phyloP scores from a whole-genome alignment of 1,284 basidiomycete species.

The Pseudozyma hubeiensis region DNA sequence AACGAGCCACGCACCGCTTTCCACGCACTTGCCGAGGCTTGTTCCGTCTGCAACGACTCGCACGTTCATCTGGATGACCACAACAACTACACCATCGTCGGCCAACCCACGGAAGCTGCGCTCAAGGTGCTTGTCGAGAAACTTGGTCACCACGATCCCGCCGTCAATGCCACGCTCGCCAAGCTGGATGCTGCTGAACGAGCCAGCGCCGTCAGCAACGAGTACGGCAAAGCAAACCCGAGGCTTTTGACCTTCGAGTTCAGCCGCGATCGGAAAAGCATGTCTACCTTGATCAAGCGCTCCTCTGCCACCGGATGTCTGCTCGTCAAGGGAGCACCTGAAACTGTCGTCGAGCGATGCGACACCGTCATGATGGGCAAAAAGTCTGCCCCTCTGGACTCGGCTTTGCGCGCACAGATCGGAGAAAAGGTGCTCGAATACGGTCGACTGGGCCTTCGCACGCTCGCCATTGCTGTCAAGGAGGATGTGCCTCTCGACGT shows the following conservation, averaged over 20 bases:
- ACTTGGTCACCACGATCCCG: constrained; percentile 71
- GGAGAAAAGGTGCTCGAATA: constrained; percentile 77
- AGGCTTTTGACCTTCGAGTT: constrained; percentile 95
- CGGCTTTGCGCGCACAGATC: constrained; percentile 76
- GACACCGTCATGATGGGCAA: constrained; percentile 75
- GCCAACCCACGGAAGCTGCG: constrained; percentile 84
- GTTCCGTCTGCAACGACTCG: constrained; percentile 67
- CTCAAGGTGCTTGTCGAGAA: constrained; percentile 82
- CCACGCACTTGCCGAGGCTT: constrained; percentile 63
- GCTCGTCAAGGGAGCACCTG: constrained; percentile 93
- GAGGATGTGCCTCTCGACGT: constrained; percentile 77
- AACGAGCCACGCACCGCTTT: constrained; percentile 59
- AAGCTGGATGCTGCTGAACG: constrained; percentile 76
- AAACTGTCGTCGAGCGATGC: constrained; percentile 91
- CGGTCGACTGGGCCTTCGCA: constrained; percentile 84
- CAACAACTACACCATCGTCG: constrained; percentile 82
- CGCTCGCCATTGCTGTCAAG: constrained; percentile 88
- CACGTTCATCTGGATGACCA: constrained; percentile 73
- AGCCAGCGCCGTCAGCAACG: constrained; percentile 81
- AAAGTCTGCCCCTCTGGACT: constrained; percentile 66
- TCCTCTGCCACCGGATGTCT: constrained; percentile 73
- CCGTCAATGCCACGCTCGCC: constrained; percentile 73
- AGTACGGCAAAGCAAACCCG: constrained; percentile 81
- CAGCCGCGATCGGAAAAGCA: constrained; percentile 97
- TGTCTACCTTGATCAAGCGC: constrained; percentile 86